A percentile compares a stretch with the other conserved stretches of the same genome.
Conservation (phyloP, 768 basidiomycete species). For the Collybia sp. region DNA sequence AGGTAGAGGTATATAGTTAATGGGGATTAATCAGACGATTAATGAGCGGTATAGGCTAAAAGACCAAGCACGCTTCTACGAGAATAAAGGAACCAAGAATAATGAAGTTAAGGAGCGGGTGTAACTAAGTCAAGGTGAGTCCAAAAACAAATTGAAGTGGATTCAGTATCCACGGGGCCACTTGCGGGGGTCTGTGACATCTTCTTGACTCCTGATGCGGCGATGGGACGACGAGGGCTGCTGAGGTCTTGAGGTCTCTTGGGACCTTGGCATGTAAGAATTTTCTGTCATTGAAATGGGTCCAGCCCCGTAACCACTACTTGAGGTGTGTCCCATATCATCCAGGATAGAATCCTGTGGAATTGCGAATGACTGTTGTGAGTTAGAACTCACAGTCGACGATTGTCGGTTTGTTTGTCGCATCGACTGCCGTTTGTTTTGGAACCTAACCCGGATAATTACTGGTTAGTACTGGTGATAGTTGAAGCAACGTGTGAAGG, state of each 20-base stretch:
- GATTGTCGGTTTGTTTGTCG: conserved; percentile 71
- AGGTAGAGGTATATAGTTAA: conserved; percentile 26
- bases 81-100: conserved; percentile 34
- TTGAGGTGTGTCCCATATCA: conserved; percentile 27
- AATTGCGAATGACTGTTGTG: conserved; percentile 48
- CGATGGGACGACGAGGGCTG: conserved; percentile 37
- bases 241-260: conserved; percentile 33
- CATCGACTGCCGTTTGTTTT: conserved; percentile 84
- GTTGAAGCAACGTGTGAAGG: conserved; percentile 14
- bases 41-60: conserved; percentile 24
- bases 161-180: conserved; percentile 47
- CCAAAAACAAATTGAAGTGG: conserved; percentile 21
- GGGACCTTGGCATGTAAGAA: conserved; percentile 33
- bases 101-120: conserved; percentile 33
- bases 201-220: conserved; percentile 36
- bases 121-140: conserved; percentile 30
- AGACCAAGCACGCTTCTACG: conserved; percentile 27
- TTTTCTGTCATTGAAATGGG: conserved; percentile 26
- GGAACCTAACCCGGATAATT: conserved; percentile 56
- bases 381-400: conserved; percentile 33
- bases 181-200: conserved; percentile 40
- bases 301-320: conserved; percentile 21
- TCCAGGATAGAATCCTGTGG: conserved; percentile 33
- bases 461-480: conserved; percentile 13
- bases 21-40: conserved; percentile 32